Conservation (phyloP, 2,329 filamentous ascomycete species). For the Claviceps pusilla region DNA sequence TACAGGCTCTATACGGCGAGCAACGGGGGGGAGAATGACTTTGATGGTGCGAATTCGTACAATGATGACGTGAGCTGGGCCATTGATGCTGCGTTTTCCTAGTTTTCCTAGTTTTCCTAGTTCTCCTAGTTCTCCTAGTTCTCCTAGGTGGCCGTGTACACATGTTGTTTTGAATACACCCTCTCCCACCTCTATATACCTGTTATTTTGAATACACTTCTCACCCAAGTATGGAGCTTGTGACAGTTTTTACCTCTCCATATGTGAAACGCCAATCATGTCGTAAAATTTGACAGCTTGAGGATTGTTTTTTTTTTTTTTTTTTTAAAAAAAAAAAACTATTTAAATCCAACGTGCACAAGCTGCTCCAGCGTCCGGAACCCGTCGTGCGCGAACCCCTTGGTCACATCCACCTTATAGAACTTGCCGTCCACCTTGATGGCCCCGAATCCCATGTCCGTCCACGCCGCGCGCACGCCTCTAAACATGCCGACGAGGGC, state of each 20-base stretch:
- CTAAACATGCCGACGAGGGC: conserved; percentile 26
- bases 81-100: neutral
- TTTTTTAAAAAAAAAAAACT: neutral
- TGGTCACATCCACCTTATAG: conserved; percentile 44
- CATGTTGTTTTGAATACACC: no score
- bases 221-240: no score
- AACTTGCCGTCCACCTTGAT: conserved; percentile 30
- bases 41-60: neutral
- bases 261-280: no score
- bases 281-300: neutral
- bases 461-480: conserved; percentile 35
- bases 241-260: no score
- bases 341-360: conserved; percentile 14
- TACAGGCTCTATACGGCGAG: neutral
- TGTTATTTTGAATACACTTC: no score
- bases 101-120: neutral
- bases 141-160: no score
- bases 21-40: neutral
- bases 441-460: conserved; percentile 40
- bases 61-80: conserved; percentile 1
- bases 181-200: no score
- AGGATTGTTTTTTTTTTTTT: no score
- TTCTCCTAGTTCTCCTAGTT: no score
- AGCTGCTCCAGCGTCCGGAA: conserved; percentile 44
- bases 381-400: conserved; percentile 43